phyloP scores from a whole-genome alignment of 2,329 filamentous ascomycete species.

The Aureobasidium vineae region DNA sequence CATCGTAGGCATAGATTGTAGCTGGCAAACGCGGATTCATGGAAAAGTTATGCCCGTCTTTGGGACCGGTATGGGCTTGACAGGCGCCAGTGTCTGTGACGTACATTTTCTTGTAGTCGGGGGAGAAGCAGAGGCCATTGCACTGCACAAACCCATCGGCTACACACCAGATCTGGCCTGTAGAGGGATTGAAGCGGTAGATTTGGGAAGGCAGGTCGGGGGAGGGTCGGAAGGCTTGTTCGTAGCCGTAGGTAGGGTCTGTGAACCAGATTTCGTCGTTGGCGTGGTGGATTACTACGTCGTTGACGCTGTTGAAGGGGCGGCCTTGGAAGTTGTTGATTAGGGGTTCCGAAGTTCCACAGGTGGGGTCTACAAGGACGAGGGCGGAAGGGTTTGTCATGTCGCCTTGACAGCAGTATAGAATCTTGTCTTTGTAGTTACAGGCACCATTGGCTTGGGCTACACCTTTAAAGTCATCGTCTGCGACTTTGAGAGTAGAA shows the following conservation, averaged over 20 bases:
- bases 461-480: conserved; percentile 21
- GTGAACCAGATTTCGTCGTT: conserved; percentile 65
- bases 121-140: conserved; percentile 60
- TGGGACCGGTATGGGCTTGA: conserved; percentile 34
- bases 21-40: conserved; percentile 39
- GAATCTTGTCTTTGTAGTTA: conserved; percentile 30
- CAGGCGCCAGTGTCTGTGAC: conserved; percentile 58
- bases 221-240: conserved; percentile 57
- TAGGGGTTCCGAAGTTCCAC: conserved; percentile 35
- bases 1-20: conserved; percentile 42
- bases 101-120: conserved; percentile 54
- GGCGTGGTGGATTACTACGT: conserved; percentile 52
- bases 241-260: conserved; percentile 59
- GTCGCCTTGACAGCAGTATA: conserved; percentile 31
- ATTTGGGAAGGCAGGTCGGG: conserved; percentile 59
- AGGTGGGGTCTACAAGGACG: conserved; percentile 28
- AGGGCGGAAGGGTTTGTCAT: conserved; percentile 28
- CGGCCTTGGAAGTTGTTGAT: conserved; percentile 61
- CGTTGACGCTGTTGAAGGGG: conserved; percentile 60
- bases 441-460: conserved; percentile 31
- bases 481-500: conserved; percentile 28
- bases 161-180: conserved; percentile 54
- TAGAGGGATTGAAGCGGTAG: conserved; percentile 55
- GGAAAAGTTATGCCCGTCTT: conserved; percentile 30
- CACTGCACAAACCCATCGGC: conserved; percentile 58